Percentiles rank a stretch among this genome's conserved stretches.
Evolutionary conservation across 495 filamentous ascomycete species (phyloP).

Genomic region (Talaromyces wortmannii): DNA sequence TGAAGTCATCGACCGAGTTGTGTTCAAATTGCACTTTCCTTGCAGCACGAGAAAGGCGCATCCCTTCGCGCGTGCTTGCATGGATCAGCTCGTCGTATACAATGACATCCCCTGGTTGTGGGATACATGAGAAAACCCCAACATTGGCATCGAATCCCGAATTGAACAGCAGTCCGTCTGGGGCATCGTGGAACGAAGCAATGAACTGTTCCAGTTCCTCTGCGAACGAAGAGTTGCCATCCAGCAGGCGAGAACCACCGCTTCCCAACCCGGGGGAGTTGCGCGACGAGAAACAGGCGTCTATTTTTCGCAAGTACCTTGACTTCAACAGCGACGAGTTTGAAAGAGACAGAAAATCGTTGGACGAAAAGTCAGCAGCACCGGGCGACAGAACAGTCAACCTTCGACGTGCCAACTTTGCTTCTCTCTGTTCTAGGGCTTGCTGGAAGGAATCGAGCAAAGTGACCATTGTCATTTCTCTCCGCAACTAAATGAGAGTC

Average conservation of each 20-base stretch:
- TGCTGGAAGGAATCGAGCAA: constrained; percentile 28
- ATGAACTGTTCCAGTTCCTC: constrained; percentile 59
- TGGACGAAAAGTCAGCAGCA: constrained; percentile 38
- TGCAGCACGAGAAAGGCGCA: constrained; percentile 56
- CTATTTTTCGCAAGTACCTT: constrained; percentile 22
- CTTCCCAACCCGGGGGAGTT: background rate
- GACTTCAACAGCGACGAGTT: constrained; percentile 23
- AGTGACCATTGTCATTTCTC: constrained; percentile 3
- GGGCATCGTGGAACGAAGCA: constrained; percentile 59
- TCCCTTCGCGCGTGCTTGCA: constrained; percentile 72
- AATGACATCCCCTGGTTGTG: constrained; percentile 62
- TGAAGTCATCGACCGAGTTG: constrained; percentile 44
- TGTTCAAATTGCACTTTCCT: constrained; percentile 50
- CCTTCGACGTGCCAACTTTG: constrained; percentile 37
- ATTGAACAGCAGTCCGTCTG: constrained; percentile 63
- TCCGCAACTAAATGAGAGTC: background rate
- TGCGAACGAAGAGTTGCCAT: constrained; percentile 63
- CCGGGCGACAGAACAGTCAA: constrained; percentile 27
- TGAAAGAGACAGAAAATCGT: constrained; percentile 39
- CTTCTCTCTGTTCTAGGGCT: constrained; percentile 31
- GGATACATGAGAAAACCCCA: constrained; percentile 59
- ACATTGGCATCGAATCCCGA: constrained; percentile 75
- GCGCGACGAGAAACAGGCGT: constrained; percentile 2
- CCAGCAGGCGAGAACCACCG: constrained; percentile 31
- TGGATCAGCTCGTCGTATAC: constrained; percentile 72